These are phyloP conservation scores for Sapria himalayana DNA, from an alignment of 345 rosid species.

Conservation along the genomic window DNA sequence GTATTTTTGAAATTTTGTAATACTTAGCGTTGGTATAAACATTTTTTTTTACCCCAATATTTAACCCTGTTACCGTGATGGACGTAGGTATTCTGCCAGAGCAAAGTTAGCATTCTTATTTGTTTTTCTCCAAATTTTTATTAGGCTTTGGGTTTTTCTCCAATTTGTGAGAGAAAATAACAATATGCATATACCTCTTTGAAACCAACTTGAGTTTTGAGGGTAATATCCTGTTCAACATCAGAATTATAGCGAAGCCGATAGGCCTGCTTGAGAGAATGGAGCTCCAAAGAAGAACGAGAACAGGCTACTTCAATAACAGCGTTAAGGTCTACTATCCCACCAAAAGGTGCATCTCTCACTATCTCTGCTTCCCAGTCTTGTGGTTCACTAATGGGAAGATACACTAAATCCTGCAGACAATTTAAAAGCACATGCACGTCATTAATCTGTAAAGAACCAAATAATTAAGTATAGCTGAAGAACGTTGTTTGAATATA, in stretches of 20 bases:
- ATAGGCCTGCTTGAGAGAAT: slow-evolving; percentile 9
- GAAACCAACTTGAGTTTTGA: slow-evolving; percentile 10
- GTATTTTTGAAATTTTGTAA: too few species aligned
- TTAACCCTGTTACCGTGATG: too few species aligned
- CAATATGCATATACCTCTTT: slow-evolving; percentile 6
- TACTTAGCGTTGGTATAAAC: too few species aligned
- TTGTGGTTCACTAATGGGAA: slow-evolving; percentile 9
- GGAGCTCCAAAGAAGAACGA: slow-evolving; percentile 12
- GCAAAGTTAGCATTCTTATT: too few species aligned
- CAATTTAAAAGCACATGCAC: not conserved
- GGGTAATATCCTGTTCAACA: slow-evolving; percentile 11
- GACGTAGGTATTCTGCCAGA: too few species aligned
- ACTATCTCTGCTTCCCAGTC: slow-evolving; percentile 15
- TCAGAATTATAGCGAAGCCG: slow-evolving; percentile 8
- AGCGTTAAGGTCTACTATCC: slow-evolving; percentile 6
- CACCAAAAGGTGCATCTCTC: slow-evolving; percentile 7
- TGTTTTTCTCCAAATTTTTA: too few species aligned
- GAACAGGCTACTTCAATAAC: slow-evolving; percentile 13
- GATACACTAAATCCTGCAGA: slow-evolving; percentile 14
- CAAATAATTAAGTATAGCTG: too few species aligned
- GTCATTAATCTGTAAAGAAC: not conserved
- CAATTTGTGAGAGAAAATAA: not conserved
- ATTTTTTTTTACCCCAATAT: too few species aligned
- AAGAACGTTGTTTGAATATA: too few species aligned
- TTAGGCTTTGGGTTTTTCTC: too few species aligned